Evolutionary conservation across 1,284 basidiomycete species (phyloP).

Genomic region (Taiwanofungus camphoratus): DNA sequence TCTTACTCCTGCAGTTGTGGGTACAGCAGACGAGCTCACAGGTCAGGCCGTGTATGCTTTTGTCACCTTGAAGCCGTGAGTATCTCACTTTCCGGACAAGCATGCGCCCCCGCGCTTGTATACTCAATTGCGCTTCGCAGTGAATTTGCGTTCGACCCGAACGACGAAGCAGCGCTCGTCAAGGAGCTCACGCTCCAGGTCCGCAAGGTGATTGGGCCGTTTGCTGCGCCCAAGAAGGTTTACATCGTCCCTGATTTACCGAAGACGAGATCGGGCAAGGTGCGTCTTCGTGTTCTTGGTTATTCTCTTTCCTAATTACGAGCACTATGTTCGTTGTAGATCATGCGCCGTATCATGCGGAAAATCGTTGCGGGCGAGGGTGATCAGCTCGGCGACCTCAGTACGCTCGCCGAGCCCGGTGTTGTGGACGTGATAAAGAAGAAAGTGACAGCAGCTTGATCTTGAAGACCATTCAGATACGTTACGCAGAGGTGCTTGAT

Average conservation of each 20-base stretch:
- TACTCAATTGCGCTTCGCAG: slow-evolving; percentile 30
- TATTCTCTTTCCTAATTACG: not conserved
- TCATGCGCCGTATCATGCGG: slow-evolving; percentile 91
- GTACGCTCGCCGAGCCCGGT: slow-evolving; percentile 83
- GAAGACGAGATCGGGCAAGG: slow-evolving; percentile 96
- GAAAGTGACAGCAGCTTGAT: slow-evolving; percentile 67
- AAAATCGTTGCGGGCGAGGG: slow-evolving; percentile 94
- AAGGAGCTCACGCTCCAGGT: slow-evolving; percentile 96
- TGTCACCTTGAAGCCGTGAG: slow-evolving; percentile 64
- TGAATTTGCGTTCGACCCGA: slow-evolving; percentile 74
- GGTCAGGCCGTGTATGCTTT: slow-evolving; percentile 86
- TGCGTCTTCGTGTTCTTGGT: slow-evolving; percentile 27
- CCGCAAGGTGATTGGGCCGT: slow-evolving; percentile 92
- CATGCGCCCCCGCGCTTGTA: not conserved
- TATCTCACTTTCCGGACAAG: slow-evolving; percentile 19
- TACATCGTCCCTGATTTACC: slow-evolving; percentile 85
- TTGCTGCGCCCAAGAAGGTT: slow-evolving; percentile 92
- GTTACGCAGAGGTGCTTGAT: no score
- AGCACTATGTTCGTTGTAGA: slow-evolving; percentile 40
- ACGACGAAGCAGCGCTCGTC: slow-evolving; percentile 63
- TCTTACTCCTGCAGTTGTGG: slow-evolving; percentile 57
- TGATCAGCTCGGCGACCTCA: slow-evolving; percentile 91
- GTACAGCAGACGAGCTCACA: slow-evolving; percentile 83
- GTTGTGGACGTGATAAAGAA: slow-evolving; percentile 79
- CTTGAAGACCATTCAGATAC: no score